Percentiles rank a stretch among this genome's conserved stretches.
These are phyloP conservation scores for Chlorophyllum brunneum DNA, from an alignment of 768 basidiomycete species.

Conservation along the genomic window DNA sequence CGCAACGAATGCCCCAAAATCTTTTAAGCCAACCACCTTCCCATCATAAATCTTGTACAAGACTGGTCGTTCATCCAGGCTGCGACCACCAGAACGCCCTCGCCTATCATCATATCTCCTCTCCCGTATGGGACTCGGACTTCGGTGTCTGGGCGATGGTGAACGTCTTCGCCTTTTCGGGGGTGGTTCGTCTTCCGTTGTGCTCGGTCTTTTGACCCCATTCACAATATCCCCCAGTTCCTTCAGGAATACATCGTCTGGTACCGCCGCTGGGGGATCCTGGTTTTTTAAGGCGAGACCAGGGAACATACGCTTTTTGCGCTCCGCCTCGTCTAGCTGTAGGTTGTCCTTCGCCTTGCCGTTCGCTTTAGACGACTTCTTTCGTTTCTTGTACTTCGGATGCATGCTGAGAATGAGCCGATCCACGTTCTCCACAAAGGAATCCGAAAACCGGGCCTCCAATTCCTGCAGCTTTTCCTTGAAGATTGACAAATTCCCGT, in stretches of 20 bases:
- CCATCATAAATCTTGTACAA: conserved; percentile 95
- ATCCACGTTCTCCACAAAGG: conserved; percentile 90
- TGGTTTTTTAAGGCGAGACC: conserved; percentile 82
- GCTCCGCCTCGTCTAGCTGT: conserved; percentile 59
- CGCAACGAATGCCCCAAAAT: conserved; percentile 93
- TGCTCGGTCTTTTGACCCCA: conserved; percentile 47
- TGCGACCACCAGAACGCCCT: conserved; percentile 30
- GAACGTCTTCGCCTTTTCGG: conserved; percentile 63
- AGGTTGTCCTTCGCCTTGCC: conserved; percentile 33
- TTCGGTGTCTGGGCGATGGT: conserved; percentile 45
- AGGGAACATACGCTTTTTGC: conserved; percentile 84
- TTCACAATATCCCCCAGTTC: conserved; percentile 90
- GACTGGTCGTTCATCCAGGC: conserved; percentile 77
- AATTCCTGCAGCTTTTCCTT: conserved; percentile 72
- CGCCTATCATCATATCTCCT: conserved; percentile 43
- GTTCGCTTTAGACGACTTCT: conserved; percentile 29
- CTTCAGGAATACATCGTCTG: conserved; percentile 80
- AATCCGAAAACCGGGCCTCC: conserved; percentile 84
- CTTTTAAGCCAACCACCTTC: conserved; percentile 79
- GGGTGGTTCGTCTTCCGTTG: conserved; percentile 33
- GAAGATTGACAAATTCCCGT: conserved; percentile 71
- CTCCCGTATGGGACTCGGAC: conserved; percentile 59
- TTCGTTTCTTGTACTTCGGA: conserved; percentile 87
- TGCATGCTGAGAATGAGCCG: conserved; percentile 93
- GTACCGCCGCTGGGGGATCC: conserved; percentile 52